phyloP scores from a whole-genome alignment of 2,329 filamentous ascomycete species.

The Venturia effusa region DNA sequence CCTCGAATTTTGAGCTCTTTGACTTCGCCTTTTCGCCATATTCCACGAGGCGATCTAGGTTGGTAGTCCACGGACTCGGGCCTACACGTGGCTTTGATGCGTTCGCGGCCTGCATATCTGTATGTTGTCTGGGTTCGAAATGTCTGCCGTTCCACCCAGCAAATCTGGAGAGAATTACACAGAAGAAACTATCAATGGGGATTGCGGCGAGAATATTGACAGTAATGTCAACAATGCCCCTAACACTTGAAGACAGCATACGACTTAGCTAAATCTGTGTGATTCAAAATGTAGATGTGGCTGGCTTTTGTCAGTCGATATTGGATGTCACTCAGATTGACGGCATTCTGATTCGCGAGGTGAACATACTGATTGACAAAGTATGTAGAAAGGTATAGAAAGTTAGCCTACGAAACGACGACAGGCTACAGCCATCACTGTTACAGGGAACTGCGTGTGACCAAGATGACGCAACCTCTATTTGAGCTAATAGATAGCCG shows the following conservation, averaged over 20 bases:
- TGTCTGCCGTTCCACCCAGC: not conserved
- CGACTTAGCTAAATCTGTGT: not conserved
- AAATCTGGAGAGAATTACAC: not conserved
- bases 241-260: not conserved
- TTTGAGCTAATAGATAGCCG: not conserved
- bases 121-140: not conserved
- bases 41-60: not conserved
- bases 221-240: not conserved
- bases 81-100: not conserved
- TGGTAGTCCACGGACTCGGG: not conserved
- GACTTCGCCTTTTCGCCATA: not conserved
- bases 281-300: not conserved
- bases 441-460: not conserved
- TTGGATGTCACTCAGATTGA: not conserved
- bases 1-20: not conserved
- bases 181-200: not conserved
- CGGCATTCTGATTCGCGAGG: not conserved
- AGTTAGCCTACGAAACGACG: not conserved
- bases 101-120: not conserved
- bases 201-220: not conserved
- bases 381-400: not conserved
- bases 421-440: not conserved
- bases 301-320: not conserved
- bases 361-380: not conserved
- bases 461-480: not conserved